Base-by-base conservation (phyloP, 208 protist genomes). In the Trypanosoma cruzi region DNA sequence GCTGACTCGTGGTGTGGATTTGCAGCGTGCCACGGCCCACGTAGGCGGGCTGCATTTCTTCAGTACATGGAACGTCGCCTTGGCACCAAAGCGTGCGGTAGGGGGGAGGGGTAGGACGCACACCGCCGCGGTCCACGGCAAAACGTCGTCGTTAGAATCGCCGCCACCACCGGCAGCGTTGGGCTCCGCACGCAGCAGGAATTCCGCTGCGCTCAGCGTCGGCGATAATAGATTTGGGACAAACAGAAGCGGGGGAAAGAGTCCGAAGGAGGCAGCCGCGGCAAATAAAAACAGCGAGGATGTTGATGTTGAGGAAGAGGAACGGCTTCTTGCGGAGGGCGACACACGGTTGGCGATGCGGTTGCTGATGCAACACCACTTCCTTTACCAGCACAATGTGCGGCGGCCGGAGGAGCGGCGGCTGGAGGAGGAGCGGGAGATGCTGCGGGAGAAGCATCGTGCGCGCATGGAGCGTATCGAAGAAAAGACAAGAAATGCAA, bases 261-360 rank as follows among this genome's bases (percentile, higher is more conserved):
- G 40, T 4, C 8, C 8, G 40, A 16, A 7, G 8, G 40, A 14
- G 40, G 40, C 40, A 55, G 22, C 37, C 28, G 16, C 60, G 26
- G 36, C 36, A 68, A 72, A 42, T 58, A 42, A 20, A 52, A 34
- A 50, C 36, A 10, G 32, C 24, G 16, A 10, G 11, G 28, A 16
- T n/a, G 26, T 31, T 29, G 46, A 69, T 16, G 8, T 56, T 10
- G 59, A 18, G 8, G 65, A 65, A 31, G 81, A 82, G 71, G 83
- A 92, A 49, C 36, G 64, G 16, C 57, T 49, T n/a, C 52, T 92
- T 34, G 49, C n/a, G 22, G 86, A 95, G 69, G 80, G 79, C 44
- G 89, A 95, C 58, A 84, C 80, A 40, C 76, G 89, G n/a, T 62
- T 95, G 0, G 84, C 82, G 5, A 91, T 95, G 77, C 89, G 89